phyloP scores from a whole-genome alignment of 2,329 filamentous ascomycete genomes.

The Aspergillus cejpii region DNA sequence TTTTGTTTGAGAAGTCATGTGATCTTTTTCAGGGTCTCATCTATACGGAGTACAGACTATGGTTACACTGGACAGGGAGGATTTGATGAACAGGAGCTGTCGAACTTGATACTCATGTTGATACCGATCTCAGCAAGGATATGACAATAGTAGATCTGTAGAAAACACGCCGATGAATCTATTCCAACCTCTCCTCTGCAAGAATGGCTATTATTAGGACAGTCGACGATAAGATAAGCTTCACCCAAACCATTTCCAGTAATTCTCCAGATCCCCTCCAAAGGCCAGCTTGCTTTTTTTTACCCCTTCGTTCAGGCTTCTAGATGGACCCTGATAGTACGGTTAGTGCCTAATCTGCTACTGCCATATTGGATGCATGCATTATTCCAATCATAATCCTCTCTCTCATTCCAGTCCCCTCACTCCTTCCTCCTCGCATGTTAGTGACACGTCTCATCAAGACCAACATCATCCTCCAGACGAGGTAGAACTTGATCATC shows the following conservation, averaged over 20 bases:
- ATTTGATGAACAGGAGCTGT: too few relatives aligned
- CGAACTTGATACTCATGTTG: too few relatives aligned
- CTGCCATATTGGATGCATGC: neutral
- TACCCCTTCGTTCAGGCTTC: conserved; percentile 7
- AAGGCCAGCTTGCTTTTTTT: conserved; percentile 25
- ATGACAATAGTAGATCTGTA: neutral
- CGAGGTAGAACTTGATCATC: conserved; percentile 17
- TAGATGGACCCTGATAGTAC: neutral
- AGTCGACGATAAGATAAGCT: neutral
- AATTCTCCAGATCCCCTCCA: neutral
- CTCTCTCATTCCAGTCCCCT: conserved; percentile 5
- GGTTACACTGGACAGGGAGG: too few relatives aligned
- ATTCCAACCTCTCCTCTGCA: neutral
- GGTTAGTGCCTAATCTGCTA: conserved; percentile 4
- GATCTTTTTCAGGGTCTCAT: too few relatives aligned
- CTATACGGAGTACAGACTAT: too few relatives aligned
- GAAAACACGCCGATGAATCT: neutral
- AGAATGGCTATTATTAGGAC: neutral
- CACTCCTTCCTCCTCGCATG: conserved; percentile 11
- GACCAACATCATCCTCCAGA: conserved; percentile 7
- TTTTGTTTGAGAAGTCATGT: too few relatives aligned
- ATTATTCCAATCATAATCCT: conserved; percentile 2
- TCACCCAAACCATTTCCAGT: neutral
- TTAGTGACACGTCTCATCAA: conserved; percentile 5
- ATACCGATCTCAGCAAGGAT: too few relatives aligned